Evolutionary conservation across 2,329 filamentous ascomycete genomes (phyloP), one percentile per base, ranked within the genome.

Genomic region (Pleochaeta shiraiana): DNA sequence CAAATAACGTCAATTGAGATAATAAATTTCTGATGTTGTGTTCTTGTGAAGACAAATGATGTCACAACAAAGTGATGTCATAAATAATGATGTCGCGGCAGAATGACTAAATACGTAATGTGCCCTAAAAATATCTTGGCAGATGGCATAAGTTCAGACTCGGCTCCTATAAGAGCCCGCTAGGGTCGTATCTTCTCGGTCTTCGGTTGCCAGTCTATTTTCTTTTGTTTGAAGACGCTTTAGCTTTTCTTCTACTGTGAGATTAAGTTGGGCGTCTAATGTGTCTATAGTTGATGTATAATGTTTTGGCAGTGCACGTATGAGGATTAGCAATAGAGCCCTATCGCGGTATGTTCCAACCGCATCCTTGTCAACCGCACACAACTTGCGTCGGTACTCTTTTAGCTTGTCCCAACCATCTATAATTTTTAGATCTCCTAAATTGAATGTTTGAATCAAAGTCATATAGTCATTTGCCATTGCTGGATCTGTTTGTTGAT

Each of bases 391-490:
- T 24, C 59, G 31, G 14, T 62, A 62, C 3, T 62, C 59, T 43
- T 62, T 62, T 24, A 62, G 21, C 12, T 26, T 62, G 21, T 62
- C 59, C 59, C 59, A 62, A 26, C n/a, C 33, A 9, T 62, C 28
- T 1, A 62, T 28, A 26, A 62, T 62, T 5, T n/a, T 60, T 26
- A 62, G 16, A 43, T 43, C 33, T 11, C 12, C 34, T 6, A 39
- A 24, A 6, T 12, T 26, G 12, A 43, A 62, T 6, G 6, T 39
- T 30, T 43, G 59, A 14, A 62, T 62, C 4, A 26, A 26, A 16
- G 59, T 62, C 33, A 62, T 62, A n/a, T 62, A 62, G 14, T 62
- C 33, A 43, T 62, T 62, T 12, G 59, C 34, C 12, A n/a, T 62
- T 37, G 33, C 12, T 11, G 59, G 34, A 39, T 62, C 59, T 24